These are phyloP conservation scores for Podaxis sp. DNA, from an alignment of 768 basidiomycete species.

Conservation along the genomic window DNA sequence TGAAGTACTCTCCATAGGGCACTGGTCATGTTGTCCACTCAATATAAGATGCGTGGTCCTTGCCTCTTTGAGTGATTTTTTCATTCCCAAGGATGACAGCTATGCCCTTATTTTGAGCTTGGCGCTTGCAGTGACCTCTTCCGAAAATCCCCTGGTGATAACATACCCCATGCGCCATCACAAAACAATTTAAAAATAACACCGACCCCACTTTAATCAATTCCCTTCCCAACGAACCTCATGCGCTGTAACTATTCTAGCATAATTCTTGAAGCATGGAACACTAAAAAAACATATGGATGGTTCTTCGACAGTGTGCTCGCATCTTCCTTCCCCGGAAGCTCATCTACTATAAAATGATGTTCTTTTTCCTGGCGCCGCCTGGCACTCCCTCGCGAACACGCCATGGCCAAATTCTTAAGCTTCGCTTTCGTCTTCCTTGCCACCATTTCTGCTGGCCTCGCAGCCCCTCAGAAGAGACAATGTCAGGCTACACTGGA, in stretches of 20 bases:
- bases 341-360: not conserved
- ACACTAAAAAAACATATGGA: not conserved
- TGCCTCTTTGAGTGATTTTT: too few species aligned
- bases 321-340: not conserved
- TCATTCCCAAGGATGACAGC: too few species aligned
- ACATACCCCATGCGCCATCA: not conserved
- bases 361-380: not conserved
- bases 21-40: too few species aligned
- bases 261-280: not conserved
- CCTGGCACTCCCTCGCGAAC: not conserved
- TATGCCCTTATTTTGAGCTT: too few species aligned
- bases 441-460: not conserved
- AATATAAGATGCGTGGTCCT: too few species aligned
- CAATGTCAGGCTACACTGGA: constrained; percentile 17
- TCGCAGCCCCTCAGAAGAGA: constrained; percentile 9
- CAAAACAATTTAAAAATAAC: not conserved
- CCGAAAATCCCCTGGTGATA: not conserved
- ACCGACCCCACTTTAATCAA: not conserved
- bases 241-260: not conserved
- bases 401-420: constrained; percentile 8
- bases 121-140: not conserved
- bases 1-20: not conserved
- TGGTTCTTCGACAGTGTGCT: not conserved
- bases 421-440: constrained; percentile 7
- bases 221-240: not conserved